A percentile compares a stretch with the other conserved stretches of the same genome.
Evolutionary conservation across 306 rosid species (phyloP).

Genomic region (Arachis hypogaea): DNA sequence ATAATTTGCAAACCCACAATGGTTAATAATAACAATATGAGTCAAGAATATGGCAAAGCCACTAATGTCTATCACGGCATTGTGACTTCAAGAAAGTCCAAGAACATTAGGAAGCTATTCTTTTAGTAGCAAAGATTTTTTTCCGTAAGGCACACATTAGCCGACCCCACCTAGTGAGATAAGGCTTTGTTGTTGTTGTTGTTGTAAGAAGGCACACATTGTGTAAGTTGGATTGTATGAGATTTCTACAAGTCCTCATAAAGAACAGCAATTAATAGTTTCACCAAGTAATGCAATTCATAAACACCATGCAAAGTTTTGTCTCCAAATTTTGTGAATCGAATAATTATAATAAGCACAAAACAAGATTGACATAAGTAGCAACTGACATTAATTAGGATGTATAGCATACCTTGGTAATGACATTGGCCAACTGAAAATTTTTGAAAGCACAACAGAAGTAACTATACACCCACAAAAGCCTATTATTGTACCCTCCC

Average conservation of each 20-base stretch:
- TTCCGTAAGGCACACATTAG: not conserved
- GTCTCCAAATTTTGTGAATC: constrained; percentile 7
- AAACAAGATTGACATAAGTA: constrained; percentile 1
- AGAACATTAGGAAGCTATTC: constrained; percentile 5
- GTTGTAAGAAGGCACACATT: constrained; percentile 2
- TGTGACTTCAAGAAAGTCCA: not conserved
- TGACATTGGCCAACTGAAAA: constrained; percentile 85
- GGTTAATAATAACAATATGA: constrained; percentile 21
- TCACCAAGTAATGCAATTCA: not conserved
- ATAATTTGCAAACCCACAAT: not conserved
- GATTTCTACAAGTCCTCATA: not conserved
- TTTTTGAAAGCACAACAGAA: constrained; percentile 65
- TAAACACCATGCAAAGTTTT: not conserved
- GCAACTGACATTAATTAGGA: constrained; percentile 35
- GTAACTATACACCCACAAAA: constrained; percentile 89
- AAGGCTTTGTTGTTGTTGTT: too few species aligned
- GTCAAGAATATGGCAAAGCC: constrained; percentile 12
- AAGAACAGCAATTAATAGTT: not conserved
- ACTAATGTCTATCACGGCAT: constrained; percentile 15
- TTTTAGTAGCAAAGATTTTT: constrained; percentile 8
- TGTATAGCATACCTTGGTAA: constrained; percentile 61
- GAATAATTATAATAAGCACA: not conserved
- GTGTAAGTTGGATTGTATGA: constrained; percentile 9
- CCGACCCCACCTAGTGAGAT: too few species aligned
- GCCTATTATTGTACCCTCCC: constrained; percentile 97